Evolutionary conservation across 2,329 filamentous ascomycete species (phyloP), one percentile per base, ranked within the genome.

Genomic region (Microsporum canis): DNA sequence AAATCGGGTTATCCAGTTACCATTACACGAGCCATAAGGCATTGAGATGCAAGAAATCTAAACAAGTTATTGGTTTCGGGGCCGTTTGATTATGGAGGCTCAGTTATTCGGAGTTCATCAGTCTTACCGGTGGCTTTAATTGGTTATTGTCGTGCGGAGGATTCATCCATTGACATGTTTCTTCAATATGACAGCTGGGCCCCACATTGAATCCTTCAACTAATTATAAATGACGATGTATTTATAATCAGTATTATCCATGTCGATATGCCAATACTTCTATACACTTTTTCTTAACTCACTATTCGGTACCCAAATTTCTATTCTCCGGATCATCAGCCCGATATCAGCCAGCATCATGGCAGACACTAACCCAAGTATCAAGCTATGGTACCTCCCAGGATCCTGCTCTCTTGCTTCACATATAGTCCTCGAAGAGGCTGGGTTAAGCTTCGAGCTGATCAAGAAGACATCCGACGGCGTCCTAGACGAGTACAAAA

Each of bases 391-490:
- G 60, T 68, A 66, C 61, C 51, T 65, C 1, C 65, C 70, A 1
- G 68, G 66, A 45, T 64, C 71, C 5, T 73, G 71, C 63, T 72
- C 70, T 34, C 63, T 72, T 2, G 68, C 66, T 39, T 66, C 70
- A 1, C 71, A 73, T 43, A 70, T 73, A 53, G 63, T 73, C 47
- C 66, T 73, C 14, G 62, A 65, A 23, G 71, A 73, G 61, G 29
- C 63, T 6, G 67, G 60, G 1, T 6, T 65, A 36, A n/a, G 62
- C 5, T 70, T 68, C 59, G 62, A 68, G 57, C 27, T 49, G 23
- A 17, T 47, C 43, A 56, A 62, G 6, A 60, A 70, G 45, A 34
- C 23, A 47, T 65, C 14, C 33, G 49, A 8, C 29, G 55, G 7
- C 43, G 65, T 67, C 58, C 60, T 65, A 1, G 47, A 58, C 3